Percentiles rank a stretch among this genome's conserved stretches.
phyloP scores from a whole-genome alignment of 1,139 yeast genomes.

The Hansenula anomala region DNA sequence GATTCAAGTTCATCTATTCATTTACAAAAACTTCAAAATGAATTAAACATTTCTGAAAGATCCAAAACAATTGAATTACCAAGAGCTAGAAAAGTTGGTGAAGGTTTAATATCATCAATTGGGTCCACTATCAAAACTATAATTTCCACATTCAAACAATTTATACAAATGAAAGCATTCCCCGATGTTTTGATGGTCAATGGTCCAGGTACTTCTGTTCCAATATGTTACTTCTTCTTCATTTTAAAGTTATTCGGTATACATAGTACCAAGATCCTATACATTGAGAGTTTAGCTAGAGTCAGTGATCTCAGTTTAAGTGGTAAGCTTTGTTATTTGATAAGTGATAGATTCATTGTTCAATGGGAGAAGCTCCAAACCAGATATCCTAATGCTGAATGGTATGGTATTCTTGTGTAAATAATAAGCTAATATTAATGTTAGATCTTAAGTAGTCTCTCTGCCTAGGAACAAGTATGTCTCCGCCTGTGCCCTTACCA shows the following conservation, averaged over 20 bases:
- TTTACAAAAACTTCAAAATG: conserved; percentile 40
- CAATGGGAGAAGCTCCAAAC: conserved; percentile 76
- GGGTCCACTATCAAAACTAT: conserved; percentile 37
- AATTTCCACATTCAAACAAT: neutral
- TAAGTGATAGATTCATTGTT: conserved; percentile 74
- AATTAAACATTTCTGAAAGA: conserved; percentile 15
- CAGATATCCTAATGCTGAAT: conserved; percentile 62
- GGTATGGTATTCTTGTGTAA: conserved; percentile 69
- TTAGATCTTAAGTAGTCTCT: too few relatives aligned
- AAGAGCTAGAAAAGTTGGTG: conserved; percentile 79
- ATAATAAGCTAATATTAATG: too few relatives aligned
- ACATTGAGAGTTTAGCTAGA: conserved; percentile 86
- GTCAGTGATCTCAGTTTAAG: conserved; percentile 72
- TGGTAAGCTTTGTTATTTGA: conserved; percentile 64
- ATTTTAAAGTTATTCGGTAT: conserved; percentile 40
- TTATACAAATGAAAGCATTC: conserved; percentile 13
- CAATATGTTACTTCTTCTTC: conserved; percentile 53
- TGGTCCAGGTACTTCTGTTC: conserved; percentile 94
- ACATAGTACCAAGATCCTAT: conserved; percentile 56
- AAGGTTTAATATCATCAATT: conserved; percentile 48
- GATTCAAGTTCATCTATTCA: conserved; percentile 54
- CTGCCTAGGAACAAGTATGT: too few relatives aligned
- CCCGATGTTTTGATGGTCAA: conserved; percentile 65
- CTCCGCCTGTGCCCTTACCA: neutral
- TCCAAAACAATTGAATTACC: conserved; percentile 37